Evolutionary conservation across 2,329 filamentous ascomycete species (phyloP), one percentile per base, ranked within the genome.

Genomic region (Penicillium sp.): DNA sequence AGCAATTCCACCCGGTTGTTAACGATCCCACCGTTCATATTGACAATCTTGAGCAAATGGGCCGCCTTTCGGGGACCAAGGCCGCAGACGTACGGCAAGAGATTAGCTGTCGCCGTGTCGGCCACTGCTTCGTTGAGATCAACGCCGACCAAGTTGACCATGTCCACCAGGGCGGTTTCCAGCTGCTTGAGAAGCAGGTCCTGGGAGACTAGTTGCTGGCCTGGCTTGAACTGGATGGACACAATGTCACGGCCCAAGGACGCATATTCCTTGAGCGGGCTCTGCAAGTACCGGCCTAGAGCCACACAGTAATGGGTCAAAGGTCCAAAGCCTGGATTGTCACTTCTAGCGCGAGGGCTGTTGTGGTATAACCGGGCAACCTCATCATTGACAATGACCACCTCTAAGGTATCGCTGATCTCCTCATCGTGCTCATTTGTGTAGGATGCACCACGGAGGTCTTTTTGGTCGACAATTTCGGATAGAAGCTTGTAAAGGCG

Each of bases 111-210:
- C 62, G 93, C 88, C 1, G 82, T 66, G 66, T 96, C 88, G 37
- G 77, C 78, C 49, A 95, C 83, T 13, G 90, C 89, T 57, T 96
- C 90, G 61, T 96, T 95, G 64, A 98, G 85, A 61, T 97, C 88
- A 33, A 98, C 88, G 64, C 93, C 93, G 40, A 90, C 89, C 38
- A 98, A 81, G 66, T 98, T 98, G 59, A 98, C 93, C 79, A 95
- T 95, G 66, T 98, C 93, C 10, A 98, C 91, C 82, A 98, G 87
- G 39, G 91, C 88, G n/a, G 87, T 94, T 63, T 98, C 93, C 15
- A 98, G 78, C 53, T 88, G 82, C 66, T 87, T 89, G 54, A 84
- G 74, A 34, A 98, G 77, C 72, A 95, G 90, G 33, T 97, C 91
- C 53, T 89, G 81, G 0, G 90, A 85, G 13, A 98, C 77, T 28